These are phyloP conservation scores for Furcasterigmium sp. DNA, from an alignment of 2,329 filamentous ascomycete species.

Conservation along the genomic window DNA sequence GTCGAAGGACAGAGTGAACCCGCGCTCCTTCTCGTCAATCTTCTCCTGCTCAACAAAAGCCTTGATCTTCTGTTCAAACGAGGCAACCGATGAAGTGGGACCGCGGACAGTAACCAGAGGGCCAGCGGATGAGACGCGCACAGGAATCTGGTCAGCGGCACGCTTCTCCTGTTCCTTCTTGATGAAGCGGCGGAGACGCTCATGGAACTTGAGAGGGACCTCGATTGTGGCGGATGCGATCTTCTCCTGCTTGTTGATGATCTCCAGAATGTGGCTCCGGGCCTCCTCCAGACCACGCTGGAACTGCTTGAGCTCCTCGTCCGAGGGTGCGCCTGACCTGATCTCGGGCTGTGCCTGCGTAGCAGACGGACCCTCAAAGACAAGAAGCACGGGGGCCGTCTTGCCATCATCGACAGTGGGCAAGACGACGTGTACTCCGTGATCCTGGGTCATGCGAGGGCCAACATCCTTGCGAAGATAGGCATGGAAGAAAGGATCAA, in stretches of 20 bases:
- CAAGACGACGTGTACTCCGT: conserved; percentile 69
- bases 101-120: conserved; percentile 70
- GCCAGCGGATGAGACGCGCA: conserved; percentile 54
- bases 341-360: conserved; percentile 12
- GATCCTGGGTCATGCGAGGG: conserved; percentile 59
- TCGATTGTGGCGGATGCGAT: conserved; percentile 47
- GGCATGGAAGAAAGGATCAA: conserved; percentile 76
- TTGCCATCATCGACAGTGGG: conserved; percentile 54
- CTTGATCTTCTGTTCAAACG: conserved; percentile 66
- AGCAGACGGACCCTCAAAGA: conserved; percentile 60
- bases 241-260: conserved; percentile 55
- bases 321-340: conserved; percentile 12
- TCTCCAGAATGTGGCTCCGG: conserved; percentile 48
- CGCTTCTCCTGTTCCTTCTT: conserved; percentile 57
- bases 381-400: conserved; percentile 61
- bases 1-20: conserved; percentile 79
- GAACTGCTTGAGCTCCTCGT: conserved; percentile 47
- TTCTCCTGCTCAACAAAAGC: conserved; percentile 83
- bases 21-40: conserved; percentile 88
- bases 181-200: conserved; percentile 58
- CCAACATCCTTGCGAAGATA: conserved; percentile 63
- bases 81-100: conserved; percentile 65
- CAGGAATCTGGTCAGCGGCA: conserved; percentile 51
- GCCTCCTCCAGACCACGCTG: conserved; percentile 51
- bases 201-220: conserved; percentile 58